Evolutionary conservation across 1,284 basidiomycete genomes (phyloP).

Genomic region (Leccinum griseonigrum): DNA sequence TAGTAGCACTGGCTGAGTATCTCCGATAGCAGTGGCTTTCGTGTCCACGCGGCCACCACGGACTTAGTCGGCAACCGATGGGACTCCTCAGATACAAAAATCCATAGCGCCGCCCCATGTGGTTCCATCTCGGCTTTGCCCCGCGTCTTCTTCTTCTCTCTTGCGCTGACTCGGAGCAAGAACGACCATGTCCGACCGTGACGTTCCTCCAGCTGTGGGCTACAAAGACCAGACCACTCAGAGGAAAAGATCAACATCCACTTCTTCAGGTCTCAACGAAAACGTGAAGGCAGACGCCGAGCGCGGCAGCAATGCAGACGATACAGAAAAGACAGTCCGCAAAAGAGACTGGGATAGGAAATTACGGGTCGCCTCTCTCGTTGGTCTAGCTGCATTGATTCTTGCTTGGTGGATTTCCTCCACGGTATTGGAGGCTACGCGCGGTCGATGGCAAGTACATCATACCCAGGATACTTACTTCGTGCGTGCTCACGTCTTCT

Average conservation of each 20-base stretch:
- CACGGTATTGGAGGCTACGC: slow-evolving; percentile 62
- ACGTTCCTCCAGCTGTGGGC: slow-evolving; percentile 1
- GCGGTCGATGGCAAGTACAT: slow-evolving; percentile 61
- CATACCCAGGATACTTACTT: neutral
- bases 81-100: slow-evolving; percentile 1
- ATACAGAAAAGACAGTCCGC: slow-evolving; percentile 20
- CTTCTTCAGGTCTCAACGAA: slow-evolving; percentile 20
- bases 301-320: slow-evolving; percentile 10
- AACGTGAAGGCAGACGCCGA: slow-evolving; percentile 19
- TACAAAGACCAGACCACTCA: slow-evolving; percentile 11
- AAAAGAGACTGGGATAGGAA: slow-evolving; percentile 23
- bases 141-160: neutral
- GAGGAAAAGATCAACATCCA: slow-evolving; percentile 19
- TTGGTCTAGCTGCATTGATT: slow-evolving; percentile 55
- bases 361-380: slow-evolving; percentile 45
- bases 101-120: neutral
- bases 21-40: neutral
- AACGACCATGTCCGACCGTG: slow-evolving; percentile 18
- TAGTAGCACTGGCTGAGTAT: neutral
- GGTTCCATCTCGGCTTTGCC: neutral
- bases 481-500: slow-evolving; percentile 8
- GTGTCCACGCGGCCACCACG: slow-evolving; percentile 5
- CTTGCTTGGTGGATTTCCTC: slow-evolving; percentile 82
- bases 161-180: neutral
- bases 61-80: neutral